A percentile compares a stretch with the other conserved stretches of the same genome.
Conservation (phyloP, 805 yeast genomes). For the Komagataella phaffii region DNA sequence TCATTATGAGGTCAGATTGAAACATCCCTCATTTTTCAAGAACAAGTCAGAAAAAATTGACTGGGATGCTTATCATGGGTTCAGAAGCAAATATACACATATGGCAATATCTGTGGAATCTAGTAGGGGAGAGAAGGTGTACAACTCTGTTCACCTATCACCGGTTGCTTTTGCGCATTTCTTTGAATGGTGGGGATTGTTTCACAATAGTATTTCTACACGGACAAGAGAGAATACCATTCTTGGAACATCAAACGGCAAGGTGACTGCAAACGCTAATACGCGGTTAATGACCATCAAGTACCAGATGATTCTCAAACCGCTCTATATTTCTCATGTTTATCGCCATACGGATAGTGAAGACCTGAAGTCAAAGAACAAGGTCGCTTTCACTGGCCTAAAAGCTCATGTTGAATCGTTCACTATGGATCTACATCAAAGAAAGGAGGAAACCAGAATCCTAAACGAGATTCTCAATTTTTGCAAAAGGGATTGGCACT, state of each 20-base stretch:
- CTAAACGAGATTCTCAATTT: constrained; percentile 31
- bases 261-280: constrained; percentile 38
- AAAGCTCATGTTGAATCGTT: constrained; percentile 48
- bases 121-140: constrained; percentile 14
- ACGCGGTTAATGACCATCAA: constrained; percentile 65
- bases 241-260: constrained; percentile 29
- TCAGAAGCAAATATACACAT: constrained; percentile 74
- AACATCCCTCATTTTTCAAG: constrained; percentile 28
- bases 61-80: constrained; percentile 75
- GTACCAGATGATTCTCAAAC: constrained; percentile 59
- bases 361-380: constrained; percentile 23
- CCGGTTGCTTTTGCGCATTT: constrained; percentile 60
- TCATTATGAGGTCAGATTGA: constrained; percentile 44
- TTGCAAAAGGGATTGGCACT: constrained; percentile 25
- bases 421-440: constrained; percentile 54
- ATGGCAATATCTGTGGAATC: constrained; percentile 37
- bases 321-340: constrained; percentile 67
- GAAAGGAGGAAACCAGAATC: constrained; percentile 31
- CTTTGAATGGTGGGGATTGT: constrained; percentile 76
- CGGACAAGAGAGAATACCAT: constrained; percentile 39
- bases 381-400: constrained; percentile 55
- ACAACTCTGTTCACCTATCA: constrained; percentile 66
- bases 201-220: constrained; percentile 63
- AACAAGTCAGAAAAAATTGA: constrained; percentile 19
- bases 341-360: constrained; percentile 34